These are phyloP conservation scores for Auriscalpium microsporum DNA, from an alignment of 768 basidiomycete species.

Conservation along the genomic window DNA sequence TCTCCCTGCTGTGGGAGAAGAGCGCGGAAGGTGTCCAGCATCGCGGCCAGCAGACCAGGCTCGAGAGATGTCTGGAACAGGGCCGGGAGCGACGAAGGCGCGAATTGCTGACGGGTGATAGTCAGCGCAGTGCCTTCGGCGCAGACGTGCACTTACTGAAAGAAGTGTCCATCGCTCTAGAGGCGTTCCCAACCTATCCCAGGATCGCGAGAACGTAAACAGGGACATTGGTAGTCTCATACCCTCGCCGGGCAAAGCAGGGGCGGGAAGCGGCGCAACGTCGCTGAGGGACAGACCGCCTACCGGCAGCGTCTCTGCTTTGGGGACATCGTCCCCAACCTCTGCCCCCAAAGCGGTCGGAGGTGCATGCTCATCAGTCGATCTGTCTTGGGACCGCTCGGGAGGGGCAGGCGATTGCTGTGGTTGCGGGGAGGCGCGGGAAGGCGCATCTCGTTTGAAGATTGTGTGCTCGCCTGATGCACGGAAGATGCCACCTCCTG, in stretches of 20 bases:
- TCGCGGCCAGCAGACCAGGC: constrained; percentile 46
- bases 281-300: not conserved
- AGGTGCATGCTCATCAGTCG: not conserved
- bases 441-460: constrained; percentile 30
- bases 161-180: constrained; percentile 51
- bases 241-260: not conserved
- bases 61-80: constrained; percentile 69
- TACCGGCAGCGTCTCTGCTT: no score
- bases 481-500: constrained; percentile 70
- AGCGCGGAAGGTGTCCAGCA: constrained; percentile 43
- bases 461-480: constrained; percentile 52
- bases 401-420: not conserved
- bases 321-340: not conserved
- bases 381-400: not conserved
- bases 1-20: constrained; percentile 19
- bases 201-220: constrained; percentile 55
- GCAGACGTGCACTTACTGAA: constrained; percentile 37
- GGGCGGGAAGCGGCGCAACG: constrained; percentile 1
- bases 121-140: not conserved
- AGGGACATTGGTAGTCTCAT: constrained; percentile 34
- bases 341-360: not conserved
- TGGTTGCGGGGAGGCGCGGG: not conserved
- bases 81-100: constrained; percentile 44
- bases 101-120: constrained; percentile 35
- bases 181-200: constrained; percentile 37